Conservation (phyloP, 2,329 filamentous ascomycete genomes). For the Alternaria longipes region DNA sequence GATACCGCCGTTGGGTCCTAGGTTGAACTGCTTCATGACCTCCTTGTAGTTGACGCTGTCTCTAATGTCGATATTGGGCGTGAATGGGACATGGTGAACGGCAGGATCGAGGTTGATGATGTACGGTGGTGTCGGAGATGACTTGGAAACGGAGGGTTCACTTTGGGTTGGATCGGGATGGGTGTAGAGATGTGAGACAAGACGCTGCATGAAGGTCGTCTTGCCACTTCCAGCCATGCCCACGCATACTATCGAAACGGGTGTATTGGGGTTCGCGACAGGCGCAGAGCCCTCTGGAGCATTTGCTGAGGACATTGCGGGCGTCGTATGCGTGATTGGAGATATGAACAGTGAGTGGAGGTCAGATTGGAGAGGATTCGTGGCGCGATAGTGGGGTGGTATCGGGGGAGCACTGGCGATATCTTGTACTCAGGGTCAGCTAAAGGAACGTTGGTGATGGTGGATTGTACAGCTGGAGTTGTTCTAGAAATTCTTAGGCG, state of each 20-base stretch:
- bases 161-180: constrained; percentile 64
- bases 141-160: constrained; percentile 43
- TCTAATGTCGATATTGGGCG: constrained; percentile 97
- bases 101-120: constrained; percentile 97
- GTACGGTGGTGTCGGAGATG: constrained; percentile 72
- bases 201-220: constrained; percentile 99
- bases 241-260: constrained; percentile 88
- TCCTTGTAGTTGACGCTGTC: constrained; percentile 99
- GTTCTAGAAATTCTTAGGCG: constrained; percentile 46
- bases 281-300: constrained; percentile 28
- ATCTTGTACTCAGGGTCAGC: background rate
- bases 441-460: constrained; percentile 17
- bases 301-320: constrained; percentile 54
- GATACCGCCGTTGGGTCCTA: constrained; percentile 96
- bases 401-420: background rate
- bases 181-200: constrained; percentile 89
- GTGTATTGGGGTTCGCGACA: constrained; percentile 44
- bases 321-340: constrained; percentile 3
- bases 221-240: constrained; percentile 99
- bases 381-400: background rate
- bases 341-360: background rate
- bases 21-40: constrained; percentile 99
- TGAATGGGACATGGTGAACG: constrained; percentile 91
- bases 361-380: background rate
- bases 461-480: constrained; percentile 1